A percentile compares a stretch with the other conserved stretches of the same genome.
phyloP scores from a whole-genome alignment of 1,139 yeast species.

The Protomyces inundatus region DNA sequence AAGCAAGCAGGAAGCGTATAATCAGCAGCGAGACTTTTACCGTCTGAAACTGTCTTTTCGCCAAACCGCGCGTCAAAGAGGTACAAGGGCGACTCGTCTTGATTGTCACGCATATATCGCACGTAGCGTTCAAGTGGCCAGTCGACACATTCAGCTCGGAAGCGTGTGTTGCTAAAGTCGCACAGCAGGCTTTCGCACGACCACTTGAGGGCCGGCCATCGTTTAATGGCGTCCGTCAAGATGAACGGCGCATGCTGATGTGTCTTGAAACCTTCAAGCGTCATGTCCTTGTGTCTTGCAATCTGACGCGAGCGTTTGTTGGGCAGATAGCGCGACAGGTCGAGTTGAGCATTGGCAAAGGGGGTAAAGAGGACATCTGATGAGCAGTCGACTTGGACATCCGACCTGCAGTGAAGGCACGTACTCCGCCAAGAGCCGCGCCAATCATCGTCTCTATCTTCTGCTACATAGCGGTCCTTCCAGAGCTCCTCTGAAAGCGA shows the following conservation, averaged over 20 bases:
- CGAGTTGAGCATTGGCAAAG: constrained; percentile 67
- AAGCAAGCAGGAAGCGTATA: constrained; percentile 55
- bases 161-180: constrained; percentile 56
- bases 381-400: constrained; percentile 45
- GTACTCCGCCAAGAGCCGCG: constrained; percentile 64
- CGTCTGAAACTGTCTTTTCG: constrained; percentile 47
- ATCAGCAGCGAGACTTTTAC: constrained; percentile 45
- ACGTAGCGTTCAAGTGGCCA: constrained; percentile 66
- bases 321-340: constrained; percentile 51
- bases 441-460: constrained; percentile 46
- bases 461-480: constrained; percentile 50
- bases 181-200: constrained; percentile 46
- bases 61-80: constrained; percentile 61
- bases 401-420: constrained; percentile 48
- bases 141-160: constrained; percentile 78
- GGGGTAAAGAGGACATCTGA: constrained; percentile 72
- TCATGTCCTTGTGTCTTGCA: constrained; percentile 29
- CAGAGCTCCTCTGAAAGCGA: constrained; percentile 71
- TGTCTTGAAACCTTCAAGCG: constrained; percentile 44
- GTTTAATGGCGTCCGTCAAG: constrained; percentile 40
- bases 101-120: constrained; percentile 55
- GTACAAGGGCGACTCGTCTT: constrained; percentile 78
- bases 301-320: constrained; percentile 47
- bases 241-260: constrained; percentile 65
- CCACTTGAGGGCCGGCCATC: constrained; percentile 64